These are phyloP conservation scores for Dactylellina parvicollis DNA, from an alignment of 2,329 filamentous ascomycete genomes.

Conservation along the genomic window DNA sequence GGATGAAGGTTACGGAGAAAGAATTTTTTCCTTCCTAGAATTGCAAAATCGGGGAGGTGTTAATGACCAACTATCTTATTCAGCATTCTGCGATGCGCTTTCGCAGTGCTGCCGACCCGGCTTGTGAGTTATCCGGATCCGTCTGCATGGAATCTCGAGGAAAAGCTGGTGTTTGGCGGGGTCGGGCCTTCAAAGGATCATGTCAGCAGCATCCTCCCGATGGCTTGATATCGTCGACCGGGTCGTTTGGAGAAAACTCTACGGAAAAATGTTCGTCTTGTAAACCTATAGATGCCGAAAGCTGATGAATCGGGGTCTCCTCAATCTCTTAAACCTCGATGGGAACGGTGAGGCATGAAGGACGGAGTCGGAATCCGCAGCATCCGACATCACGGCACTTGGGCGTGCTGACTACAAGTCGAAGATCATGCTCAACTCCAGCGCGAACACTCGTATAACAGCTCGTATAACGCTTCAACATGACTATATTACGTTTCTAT, in stretches of 20 bases:
- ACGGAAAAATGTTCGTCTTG: no score
- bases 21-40: not conserved
- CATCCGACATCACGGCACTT: constrained; percentile 9
- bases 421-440: not conserved
- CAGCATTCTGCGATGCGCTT: not conserved
- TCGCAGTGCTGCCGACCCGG: not conserved
- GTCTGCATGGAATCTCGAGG: not conserved
- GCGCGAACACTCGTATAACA: no score
- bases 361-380: constrained; percentile 16
- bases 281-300: not conserved
- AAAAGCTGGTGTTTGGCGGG: not conserved
- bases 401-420: not conserved
- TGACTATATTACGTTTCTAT: no score
- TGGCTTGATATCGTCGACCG: no score
- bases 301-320: not conserved
- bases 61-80: no score
- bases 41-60: no score
- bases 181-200: no score
- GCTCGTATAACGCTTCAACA: no score
- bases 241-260: no score
- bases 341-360: not conserved
- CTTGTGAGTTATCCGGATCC: not conserved
- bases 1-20: not conserved
- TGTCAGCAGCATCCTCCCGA: no score
- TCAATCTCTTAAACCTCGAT: not conserved